phyloP scores from a whole-genome alignment of 1,139 yeast genomes.

The Saccharomyces uvarum region DNA sequence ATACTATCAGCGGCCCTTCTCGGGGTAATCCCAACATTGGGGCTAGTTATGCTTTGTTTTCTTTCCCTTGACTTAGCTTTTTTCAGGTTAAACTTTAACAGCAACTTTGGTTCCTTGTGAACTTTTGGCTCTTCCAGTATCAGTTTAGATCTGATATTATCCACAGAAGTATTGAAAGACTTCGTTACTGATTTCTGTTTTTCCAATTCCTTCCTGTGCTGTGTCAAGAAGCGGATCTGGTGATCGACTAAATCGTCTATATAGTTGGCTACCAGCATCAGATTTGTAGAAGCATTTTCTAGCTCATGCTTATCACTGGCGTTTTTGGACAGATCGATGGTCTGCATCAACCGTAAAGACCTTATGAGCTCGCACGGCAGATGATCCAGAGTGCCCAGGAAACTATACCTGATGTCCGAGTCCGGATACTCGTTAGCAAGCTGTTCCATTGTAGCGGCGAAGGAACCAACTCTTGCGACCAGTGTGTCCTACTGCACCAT shows the following conservation, averaged over 20 bases:
- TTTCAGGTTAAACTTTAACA: conserved; percentile 14
- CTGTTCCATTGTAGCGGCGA: neutral
- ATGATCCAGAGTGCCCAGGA: conserved; percentile 37
- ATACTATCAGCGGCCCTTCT: conserved; percentile 7
- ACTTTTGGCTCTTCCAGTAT: neutral
- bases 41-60: neutral
- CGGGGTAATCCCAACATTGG: neutral
- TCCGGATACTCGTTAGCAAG: conserved; percentile 4
- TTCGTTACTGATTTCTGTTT: conserved; percentile 2
- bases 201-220: conserved; percentile 4
- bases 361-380: conserved; percentile 43
- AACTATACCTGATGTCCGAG: conserved; percentile 25
- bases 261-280: conserved; percentile 1
- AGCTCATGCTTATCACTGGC: conserved; percentile 8
- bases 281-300: neutral
- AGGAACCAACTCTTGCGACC: neutral
- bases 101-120: conserved; percentile 3
- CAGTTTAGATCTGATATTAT: neutral
- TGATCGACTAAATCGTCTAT: conserved; percentile 1
- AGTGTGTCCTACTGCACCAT: neutral
- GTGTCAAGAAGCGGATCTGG: conserved; percentile 3
- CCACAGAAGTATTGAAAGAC: neutral
- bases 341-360: conserved; percentile 42
- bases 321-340: conserved; percentile 27
- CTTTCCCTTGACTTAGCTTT: conserved; percentile 2